phyloP scores from a whole-genome alignment of 257 asterid species.

The Primulina huaijiensis region DNA sequence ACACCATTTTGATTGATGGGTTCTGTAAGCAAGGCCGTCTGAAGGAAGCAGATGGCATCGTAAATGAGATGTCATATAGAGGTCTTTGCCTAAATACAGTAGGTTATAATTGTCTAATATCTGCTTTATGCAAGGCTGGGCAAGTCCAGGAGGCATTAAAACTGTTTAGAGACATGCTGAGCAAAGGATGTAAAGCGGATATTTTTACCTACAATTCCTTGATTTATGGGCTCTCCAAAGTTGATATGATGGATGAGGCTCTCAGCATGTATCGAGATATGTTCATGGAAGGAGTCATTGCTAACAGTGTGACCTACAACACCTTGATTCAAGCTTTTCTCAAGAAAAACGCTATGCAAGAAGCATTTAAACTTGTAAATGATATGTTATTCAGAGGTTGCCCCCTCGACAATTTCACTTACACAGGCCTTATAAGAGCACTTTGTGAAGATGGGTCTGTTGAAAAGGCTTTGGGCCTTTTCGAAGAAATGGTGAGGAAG shows the following conservation, averaged over 20 bases:
- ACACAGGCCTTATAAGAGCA: constrained; percentile 67
- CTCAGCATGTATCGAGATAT: constrained; percentile 57
- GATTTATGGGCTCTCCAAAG: constrained; percentile 60
- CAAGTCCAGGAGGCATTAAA: constrained; percentile 55
- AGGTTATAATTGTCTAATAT: constrained; percentile 74
- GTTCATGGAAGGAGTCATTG: constrained; percentile 79
- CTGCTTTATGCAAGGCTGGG: constrained; percentile 69
- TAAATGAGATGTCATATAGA: constrained; percentile 58
- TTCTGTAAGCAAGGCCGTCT: constrained; percentile 66
- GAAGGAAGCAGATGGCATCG: constrained; percentile 54
- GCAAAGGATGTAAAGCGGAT: constrained; percentile 66
- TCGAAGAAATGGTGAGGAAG: constrained; percentile 70
- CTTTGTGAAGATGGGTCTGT: constrained; percentile 73
- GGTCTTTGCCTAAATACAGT: constrained; percentile 61
- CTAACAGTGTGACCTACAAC: constrained; percentile 76
- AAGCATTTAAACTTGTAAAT: constrained; percentile 69
- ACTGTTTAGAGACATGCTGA: constrained; percentile 43
- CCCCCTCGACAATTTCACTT: constrained; percentile 61
- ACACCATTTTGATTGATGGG: constrained; percentile 72
- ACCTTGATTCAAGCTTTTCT: constrained; percentile 68
- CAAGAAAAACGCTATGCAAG: constrained; percentile 45
- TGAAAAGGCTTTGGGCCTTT: constrained; percentile 68
- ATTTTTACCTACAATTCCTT: constrained; percentile 67
- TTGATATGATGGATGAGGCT: constrained; percentile 66
- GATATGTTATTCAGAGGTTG: constrained; percentile 83